These are phyloP conservation scores for Corylus avellana DNA, from an alignment of 306 rosid species.

Conservation along the genomic window DNA sequence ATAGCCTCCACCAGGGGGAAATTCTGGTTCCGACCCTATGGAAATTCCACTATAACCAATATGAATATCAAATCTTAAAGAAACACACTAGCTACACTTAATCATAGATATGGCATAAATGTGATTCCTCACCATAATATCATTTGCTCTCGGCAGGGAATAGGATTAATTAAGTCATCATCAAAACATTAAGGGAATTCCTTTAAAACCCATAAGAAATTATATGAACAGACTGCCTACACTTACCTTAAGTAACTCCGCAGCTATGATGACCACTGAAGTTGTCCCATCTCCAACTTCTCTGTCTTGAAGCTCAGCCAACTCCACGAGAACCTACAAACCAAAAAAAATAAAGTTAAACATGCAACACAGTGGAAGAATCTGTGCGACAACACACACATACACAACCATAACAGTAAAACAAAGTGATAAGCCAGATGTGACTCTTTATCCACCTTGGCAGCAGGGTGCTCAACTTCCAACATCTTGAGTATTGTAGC, in stretches of 20 bases:
- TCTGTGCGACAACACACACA: not conserved
- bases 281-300: slow-evolving; percentile 99
- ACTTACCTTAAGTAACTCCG: slow-evolving; percentile 84
- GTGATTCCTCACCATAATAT: slow-evolving; percentile 71
- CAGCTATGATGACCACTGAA: slow-evolving; percentile 91
- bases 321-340: slow-evolving; percentile 85
- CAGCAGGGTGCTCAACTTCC: slow-evolving; percentile 99
- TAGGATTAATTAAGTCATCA: not conserved
- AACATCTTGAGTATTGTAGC: slow-evolving; percentile 96
- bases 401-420: not conserved
- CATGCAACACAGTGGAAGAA: not conserved
- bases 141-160: slow-evolving; percentile 74
- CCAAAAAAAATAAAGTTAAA: not conserved
- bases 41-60: not conserved
- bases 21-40: not conserved
- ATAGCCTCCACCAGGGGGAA: not conserved
- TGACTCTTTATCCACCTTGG: slow-evolving; percentile 57
- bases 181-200: not conserved
- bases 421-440: not conserved
- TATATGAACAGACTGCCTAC: not conserved
- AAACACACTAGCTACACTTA: not conserved
- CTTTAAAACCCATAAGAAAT: not conserved
- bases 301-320: slow-evolving; percentile 93
- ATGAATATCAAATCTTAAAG: not conserved
- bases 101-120: slow-evolving; percentile 77